These are phyloP conservation scores for Scutellaria barbata DNA, from an alignment of 257 asterid genomes.

Conservation along the genomic window DNA sequence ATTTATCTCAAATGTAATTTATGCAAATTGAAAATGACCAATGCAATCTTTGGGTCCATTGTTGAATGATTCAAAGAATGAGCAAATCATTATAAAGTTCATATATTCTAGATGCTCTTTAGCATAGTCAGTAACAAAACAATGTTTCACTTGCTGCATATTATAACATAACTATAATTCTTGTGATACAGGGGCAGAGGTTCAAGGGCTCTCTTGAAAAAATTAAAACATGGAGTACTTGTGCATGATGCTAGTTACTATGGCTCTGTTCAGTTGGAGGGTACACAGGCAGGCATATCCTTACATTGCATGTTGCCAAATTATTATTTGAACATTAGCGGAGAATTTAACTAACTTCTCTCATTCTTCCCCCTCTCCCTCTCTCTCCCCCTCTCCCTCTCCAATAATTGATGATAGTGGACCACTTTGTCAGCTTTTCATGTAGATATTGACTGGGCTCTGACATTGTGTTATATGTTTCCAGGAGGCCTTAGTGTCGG, in stretches of 20 bases:
- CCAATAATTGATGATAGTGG: not conserved
- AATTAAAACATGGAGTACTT: slow-evolving; percentile 63
- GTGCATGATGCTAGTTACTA: slow-evolving; percentile 86
- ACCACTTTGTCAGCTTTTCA: not conserved
- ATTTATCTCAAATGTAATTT: not conserved
- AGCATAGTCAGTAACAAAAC: not conserved
- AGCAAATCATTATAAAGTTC: slow-evolving; percentile 5
- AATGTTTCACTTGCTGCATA: not conserved
- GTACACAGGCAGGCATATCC: slow-evolving; percentile 72
- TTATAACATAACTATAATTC: slow-evolving; percentile 22
- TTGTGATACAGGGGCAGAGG: slow-evolving; percentile 78
- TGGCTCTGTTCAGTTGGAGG: slow-evolving; percentile 72
- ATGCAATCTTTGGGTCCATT: not conserved
- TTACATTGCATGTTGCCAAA: slow-evolving; percentile 22
- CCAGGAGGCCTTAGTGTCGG: slow-evolving; percentile 60
- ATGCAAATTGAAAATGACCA: not conserved
- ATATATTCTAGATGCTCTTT: slow-evolving; percentile 15
- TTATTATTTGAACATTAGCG: not conserved
- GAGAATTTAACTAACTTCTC: not conserved
- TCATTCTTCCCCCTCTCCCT: not conserved
- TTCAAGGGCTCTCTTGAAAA: slow-evolving; percentile 80
- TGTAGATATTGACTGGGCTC: slow-evolving; percentile 16
- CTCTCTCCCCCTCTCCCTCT: not conserved
- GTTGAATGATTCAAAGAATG: not conserved
- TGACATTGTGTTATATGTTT: slow-evolving; percentile 35